Evolutionary conservation across 768 basidiomycete species (phyloP).

Genomic region (Tylopilus balloui): DNA sequence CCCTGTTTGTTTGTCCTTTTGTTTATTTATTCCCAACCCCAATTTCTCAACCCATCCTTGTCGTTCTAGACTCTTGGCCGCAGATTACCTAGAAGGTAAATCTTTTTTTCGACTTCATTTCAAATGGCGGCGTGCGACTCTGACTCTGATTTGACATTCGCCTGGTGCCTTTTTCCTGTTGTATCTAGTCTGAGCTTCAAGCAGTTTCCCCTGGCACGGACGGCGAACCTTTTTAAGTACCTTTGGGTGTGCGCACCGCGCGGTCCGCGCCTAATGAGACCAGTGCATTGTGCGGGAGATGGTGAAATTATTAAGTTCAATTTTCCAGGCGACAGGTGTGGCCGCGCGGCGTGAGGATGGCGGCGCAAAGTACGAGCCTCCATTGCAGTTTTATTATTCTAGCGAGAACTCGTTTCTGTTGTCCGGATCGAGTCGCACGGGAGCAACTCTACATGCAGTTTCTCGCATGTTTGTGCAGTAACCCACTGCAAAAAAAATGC

Average conservation of each 20-base stretch:
- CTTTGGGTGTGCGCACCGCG: neutral
- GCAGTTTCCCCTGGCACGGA: neutral
- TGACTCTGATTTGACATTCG: slow-evolving; percentile 11
- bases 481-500: neutral
- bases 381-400: neutral
- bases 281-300: neutral
- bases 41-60: neutral
- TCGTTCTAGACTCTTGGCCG: slow-evolving; percentile 48
- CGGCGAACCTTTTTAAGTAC: neutral
- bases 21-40: slow-evolving; percentile 8
- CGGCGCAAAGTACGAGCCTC: slow-evolving; percentile 19
- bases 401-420: slow-evolving; percentile 2
- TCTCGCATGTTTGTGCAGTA: neutral
- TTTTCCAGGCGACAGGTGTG: neutral
- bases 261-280: neutral
- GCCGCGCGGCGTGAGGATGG: neutral
- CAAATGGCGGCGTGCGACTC: slow-evolving; percentile 12
- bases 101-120: slow-evolving; percentile 11
- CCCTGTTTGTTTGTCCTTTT: neutral
- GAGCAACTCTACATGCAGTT: neutral
- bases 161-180: slow-evolving; percentile 2
- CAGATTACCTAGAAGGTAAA: slow-evolving; percentile 63
- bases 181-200: slow-evolving; percentile 8
- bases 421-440: neutral
- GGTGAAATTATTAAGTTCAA: slow-evolving; percentile 1